These are phyloP conservation scores for Corynespora cassiicola DNA, from an alignment of 2,329 filamentous ascomycete genomes.

Conservation along the genomic window DNA sequence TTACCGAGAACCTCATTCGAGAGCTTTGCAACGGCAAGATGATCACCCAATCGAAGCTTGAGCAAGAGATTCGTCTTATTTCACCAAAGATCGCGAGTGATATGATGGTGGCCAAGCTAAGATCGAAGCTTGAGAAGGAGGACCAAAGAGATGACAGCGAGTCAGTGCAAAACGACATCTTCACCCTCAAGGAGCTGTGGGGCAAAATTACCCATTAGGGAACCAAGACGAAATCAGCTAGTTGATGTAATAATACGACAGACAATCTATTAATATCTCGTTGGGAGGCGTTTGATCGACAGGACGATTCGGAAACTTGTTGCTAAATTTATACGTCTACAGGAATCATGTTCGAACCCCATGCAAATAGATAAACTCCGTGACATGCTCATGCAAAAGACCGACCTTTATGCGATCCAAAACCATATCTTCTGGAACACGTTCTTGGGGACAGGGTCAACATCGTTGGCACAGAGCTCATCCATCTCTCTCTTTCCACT, in stretches of 20 bases:
- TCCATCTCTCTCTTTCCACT: slow-evolving; percentile 45
- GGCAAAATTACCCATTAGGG: slow-evolving; percentile 11
- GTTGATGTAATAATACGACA: too few species aligned
- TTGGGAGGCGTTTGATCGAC: too few species aligned
- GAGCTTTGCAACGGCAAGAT: slow-evolving; percentile 15
- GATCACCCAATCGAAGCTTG: slow-evolving; percentile 15
- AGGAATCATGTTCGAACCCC: too few species aligned
- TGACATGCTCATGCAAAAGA: too few species aligned
- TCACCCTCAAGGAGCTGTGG: slow-evolving; percentile 16
- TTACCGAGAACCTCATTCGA: slow-evolving; percentile 10
- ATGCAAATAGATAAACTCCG: too few species aligned
- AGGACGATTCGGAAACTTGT: too few species aligned
- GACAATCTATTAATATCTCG: too few species aligned
- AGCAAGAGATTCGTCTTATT: slow-evolving; percentile 13
- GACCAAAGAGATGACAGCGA: slow-evolving; percentile 15
- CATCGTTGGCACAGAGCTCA: slow-evolving; percentile 39
- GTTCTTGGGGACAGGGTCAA: slow-evolving; percentile 42
- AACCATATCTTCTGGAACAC: slow-evolving; percentile 40
- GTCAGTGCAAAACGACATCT: slow-evolving; percentile 13
- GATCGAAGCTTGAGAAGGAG: slow-evolving; percentile 13
- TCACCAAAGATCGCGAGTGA: slow-evolving; percentile 17
- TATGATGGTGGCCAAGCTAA: slow-evolving; percentile 10
- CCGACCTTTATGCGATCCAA: slow-evolving; percentile 47
- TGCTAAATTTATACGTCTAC: too few species aligned
- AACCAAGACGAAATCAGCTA: too few species aligned